Percentiles rank a stretch among this genome's conserved stretches.
These are phyloP conservation scores for Epichloe amarillans DNA, from an alignment of 2,329 filamentous ascomycete genomes.

Conservation along the genomic window DNA sequence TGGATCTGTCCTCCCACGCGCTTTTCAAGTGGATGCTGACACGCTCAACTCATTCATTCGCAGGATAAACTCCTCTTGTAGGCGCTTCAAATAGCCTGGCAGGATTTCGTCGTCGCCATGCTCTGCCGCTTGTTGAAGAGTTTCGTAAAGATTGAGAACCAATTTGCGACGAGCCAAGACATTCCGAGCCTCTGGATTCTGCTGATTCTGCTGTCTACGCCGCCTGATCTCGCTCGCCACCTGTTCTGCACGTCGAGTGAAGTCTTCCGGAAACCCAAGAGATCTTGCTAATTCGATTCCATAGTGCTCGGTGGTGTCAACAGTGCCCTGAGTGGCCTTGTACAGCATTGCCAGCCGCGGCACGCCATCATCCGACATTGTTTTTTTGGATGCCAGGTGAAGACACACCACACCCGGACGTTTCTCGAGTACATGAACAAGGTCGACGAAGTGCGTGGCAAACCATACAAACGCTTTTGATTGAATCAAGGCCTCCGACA, in stretches of 20 bases:
- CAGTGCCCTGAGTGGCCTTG: slow-evolving; percentile 59
- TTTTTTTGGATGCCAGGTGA: slow-evolving; percentile 62
- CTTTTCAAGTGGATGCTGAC: slow-evolving; percentile 18
- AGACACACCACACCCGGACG: slow-evolving; percentile 70
- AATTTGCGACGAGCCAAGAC: slow-evolving; percentile 56
- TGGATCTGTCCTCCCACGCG: slow-evolving; percentile 20
- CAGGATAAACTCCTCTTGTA: slow-evolving; percentile 59
- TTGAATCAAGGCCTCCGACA: slow-evolving; percentile 75
- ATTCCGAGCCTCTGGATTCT: slow-evolving; percentile 42
- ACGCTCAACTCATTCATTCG: slow-evolving; percentile 55
- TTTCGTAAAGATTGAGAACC: slow-evolving; percentile 58
- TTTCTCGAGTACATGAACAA: slow-evolving; percentile 62
- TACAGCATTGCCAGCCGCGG: slow-evolving; percentile 77
- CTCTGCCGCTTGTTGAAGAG: slow-evolving; percentile 53
- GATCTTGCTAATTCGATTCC: slow-evolving; percentile 70
- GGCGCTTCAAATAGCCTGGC: slow-evolving; percentile 16
- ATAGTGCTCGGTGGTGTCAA: slow-evolving; percentile 57
- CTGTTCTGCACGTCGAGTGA: slow-evolving; percentile 54
- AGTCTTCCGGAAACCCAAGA: slow-evolving; percentile 53
- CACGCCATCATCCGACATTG: slow-evolving; percentile 31
- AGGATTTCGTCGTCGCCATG: slow-evolving; percentile 51
- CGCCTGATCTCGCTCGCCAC: slow-evolving; percentile 51
- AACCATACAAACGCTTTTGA: slow-evolving; percentile 79
- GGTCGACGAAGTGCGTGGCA: slow-evolving; percentile 79
- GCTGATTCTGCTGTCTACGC: slow-evolving; percentile 43